Evolutionary conservation across 192 early-diverging fungal genomes (phyloP), one percentile per base, ranked within the genome.

Genomic region (Backusella australiensis): DNA sequence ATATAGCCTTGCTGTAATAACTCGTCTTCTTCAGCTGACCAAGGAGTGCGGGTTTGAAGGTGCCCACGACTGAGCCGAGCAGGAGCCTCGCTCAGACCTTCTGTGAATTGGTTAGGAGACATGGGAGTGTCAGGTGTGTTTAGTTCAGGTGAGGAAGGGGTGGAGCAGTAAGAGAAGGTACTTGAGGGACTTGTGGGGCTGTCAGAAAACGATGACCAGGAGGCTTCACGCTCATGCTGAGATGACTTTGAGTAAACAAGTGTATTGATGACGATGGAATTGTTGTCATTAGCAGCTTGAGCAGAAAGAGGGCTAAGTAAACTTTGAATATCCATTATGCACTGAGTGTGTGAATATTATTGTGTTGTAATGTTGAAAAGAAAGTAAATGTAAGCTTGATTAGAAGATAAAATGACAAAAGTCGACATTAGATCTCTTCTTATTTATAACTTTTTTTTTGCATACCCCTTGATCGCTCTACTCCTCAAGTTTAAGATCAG

Each of bases 1-100:
- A 73, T 42, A 35, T 73, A 78, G 7, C 77, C 77, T 73, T 78
- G 71, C 52, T 72, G 69, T 35, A 78, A 53, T 29, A 78, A 59
- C 5, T 68, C 63, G 49, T 78, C 77, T 56, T 78, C 77, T 29
- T 71, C 69, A 9, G 77, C 56, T 23, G 71, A 65, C 77, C 77
- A 78, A 35, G 77, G 77, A 9, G 71, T 67, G 35, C 77, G 71
- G 6, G 77, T 78, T 49, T 71, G 70, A 19, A 46, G 70, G 4
- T 71, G 42, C 34, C 56, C 56, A 26, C 56, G 56, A 4, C 23
- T 63, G 23, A 12, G 3, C 4, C 56, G 21, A 26, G 21, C 26
- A 26, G 56, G 56, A 26, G 56, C 26, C 12, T 63, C 56, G 26
- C 23, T 0, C 26, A 63, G 23, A 29, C 56, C 12, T 29, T 63